A percentile compares a stretch with the other conserved stretches of the same genome.
Conservation (phyloP, 2,329 filamentous ascomycete genomes). For the Westerdykella aurantiaca region DNA sequence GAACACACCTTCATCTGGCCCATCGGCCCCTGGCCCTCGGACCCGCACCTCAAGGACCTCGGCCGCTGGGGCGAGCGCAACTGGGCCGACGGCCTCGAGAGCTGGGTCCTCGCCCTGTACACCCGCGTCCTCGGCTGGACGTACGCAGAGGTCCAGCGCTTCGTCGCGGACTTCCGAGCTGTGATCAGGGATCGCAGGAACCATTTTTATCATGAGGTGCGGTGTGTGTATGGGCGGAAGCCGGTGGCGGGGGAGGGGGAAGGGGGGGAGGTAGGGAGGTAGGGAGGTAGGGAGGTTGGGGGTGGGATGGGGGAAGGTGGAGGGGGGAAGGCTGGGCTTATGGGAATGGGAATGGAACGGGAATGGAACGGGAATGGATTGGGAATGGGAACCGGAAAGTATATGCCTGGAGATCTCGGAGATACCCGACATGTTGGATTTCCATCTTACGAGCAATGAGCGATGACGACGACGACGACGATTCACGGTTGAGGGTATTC, state of each 20-base stretch:
- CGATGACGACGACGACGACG: no score
- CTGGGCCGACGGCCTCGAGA: constrained; percentile 39
- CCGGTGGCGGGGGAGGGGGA: constrained; percentile 12
- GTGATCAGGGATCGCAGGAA: constrained; percentile 32
- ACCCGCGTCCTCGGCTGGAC: constrained; percentile 37
- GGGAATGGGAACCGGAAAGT: no score
- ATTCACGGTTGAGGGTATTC: no score
- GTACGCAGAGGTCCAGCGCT: constrained; percentile 30
- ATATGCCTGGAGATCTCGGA: no score
- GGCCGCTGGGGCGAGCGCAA: constrained; percentile 36
- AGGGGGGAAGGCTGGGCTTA: background rate
- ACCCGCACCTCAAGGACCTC: constrained; percentile 30
- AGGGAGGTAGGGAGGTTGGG: background rate
- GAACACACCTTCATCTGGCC: constrained; percentile 27
- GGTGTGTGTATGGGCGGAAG: constrained; percentile 25
- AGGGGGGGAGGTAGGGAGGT: background rate
- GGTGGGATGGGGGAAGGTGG: background rate
- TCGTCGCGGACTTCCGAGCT: constrained; percentile 27
- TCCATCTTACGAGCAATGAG: no score
- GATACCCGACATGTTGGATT: no score
- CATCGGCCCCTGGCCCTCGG: constrained; percentile 30
- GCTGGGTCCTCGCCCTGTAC: constrained; percentile 38
- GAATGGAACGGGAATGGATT: background rate
- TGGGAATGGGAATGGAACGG: background rate
- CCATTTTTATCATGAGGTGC: constrained; percentile 37